phyloP scores from a whole-genome alignment of 1,139 yeast genomes.

The Torulaspora globosa region DNA sequence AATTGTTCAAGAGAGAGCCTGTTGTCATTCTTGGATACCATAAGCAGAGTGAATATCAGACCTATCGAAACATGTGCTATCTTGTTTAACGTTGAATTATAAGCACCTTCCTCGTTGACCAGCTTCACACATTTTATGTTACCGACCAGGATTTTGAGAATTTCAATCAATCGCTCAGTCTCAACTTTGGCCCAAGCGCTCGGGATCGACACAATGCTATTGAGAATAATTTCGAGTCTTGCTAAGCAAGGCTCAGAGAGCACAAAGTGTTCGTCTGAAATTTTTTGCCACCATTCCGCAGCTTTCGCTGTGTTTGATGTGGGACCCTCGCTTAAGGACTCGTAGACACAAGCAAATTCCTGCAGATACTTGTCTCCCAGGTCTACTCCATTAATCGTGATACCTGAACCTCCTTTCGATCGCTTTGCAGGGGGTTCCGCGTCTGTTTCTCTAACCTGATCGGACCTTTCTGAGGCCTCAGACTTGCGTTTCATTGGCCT shows the following conservation, averaged over 20 bases:
- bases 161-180: constrained; percentile 12
- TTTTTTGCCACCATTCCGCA: constrained; percentile 23
- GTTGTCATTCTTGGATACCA: constrained; percentile 42
- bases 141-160: constrained; percentile 22
- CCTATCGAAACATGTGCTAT: constrained; percentile 41
- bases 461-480: background rate
- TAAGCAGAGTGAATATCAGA: constrained; percentile 43
- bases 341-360: constrained; percentile 18
- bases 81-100: constrained; percentile 11
- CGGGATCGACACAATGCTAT: constrained; percentile 21
- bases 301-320: constrained; percentile 8
- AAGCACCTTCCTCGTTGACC: constrained; percentile 6
- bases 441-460: constrained; percentile 1
- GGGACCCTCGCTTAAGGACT: constrained; percentile 11
- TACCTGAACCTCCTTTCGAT: constrained; percentile 19
- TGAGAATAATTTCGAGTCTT: constrained; percentile 20
- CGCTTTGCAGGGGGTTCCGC: constrained; percentile 18
- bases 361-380: constrained; percentile 24
- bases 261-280: constrained; percentile 13
- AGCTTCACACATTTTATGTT: constrained; percentile 18
- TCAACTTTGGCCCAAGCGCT: constrained; percentile 17
- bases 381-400: constrained; percentile 23
- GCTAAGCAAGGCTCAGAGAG: constrained; percentile 18
- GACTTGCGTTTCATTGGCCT: constrained; percentile 1
- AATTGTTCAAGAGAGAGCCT: constrained; percentile 46